Base-by-base conservation (phyloP, 1,284 basidiomycete species). In the Flammula alnicola region DNA sequence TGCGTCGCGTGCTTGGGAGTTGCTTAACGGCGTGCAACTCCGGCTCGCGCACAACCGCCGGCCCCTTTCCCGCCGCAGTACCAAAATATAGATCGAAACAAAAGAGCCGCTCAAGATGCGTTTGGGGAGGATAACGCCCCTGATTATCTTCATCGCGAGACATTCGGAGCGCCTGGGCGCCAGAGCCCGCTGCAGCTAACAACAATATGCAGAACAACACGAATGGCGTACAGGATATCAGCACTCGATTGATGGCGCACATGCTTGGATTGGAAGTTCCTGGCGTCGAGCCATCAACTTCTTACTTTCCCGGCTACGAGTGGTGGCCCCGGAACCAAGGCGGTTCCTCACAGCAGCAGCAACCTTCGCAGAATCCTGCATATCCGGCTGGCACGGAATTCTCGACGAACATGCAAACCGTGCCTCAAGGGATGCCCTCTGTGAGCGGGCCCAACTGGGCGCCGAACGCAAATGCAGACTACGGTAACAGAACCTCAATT, bases 271-370 rank as follows among this genome's bases (percentile, higher is more conserved):
- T 85, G 26, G 79, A 82, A 57, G 72, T 83, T 44, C 78, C 84
- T 25, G 78, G 80, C 19, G 67, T 83, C 29, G 80, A 84, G 50
- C 73, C 81, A 5, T 82, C 84, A 19, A 79, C 81, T 11, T 81
- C 83, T 14, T 84, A 80, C 63, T 79, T 78, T 64, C 80, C 86
- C n/a, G 84, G 81, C 14, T 88, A 84, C 61, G 84, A 87, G 61
- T 88, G 84, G 84, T 89, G 84, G 85, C 82, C 84, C 12, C 78
- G 79, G 32, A 63, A 60, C 38, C 69, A 70, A 26, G 57, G 55
- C 19, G 49, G 26, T 3, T 17, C 48, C 38, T 53, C 57, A 5
- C 48, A 50, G 19, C 52, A 51, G 36, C 42, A 48, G 41, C 50
- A 49, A 25, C 42, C 39, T 14, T 32, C 51, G 12, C 52, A 56